Evolutionary conservation across 108 stramenopile genomes (phyloP).

Genomic region (Skeletonema grethae): DNA sequence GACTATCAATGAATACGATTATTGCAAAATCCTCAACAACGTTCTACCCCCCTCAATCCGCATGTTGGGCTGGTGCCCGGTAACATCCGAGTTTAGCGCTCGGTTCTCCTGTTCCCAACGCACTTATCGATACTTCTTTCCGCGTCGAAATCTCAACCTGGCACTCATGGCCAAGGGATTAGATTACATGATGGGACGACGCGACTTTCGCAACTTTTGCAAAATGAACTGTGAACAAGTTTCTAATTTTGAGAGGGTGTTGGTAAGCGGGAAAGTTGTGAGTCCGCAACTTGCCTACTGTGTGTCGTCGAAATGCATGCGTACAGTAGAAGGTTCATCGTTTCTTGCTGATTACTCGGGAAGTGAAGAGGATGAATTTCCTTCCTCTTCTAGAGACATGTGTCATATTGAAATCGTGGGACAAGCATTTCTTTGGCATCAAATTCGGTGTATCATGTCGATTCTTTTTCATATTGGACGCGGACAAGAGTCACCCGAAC

Average conservation of each 20-base stretch:
- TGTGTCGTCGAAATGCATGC: background rate
- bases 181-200: conserved; percentile 78
- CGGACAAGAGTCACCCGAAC: conserved; percentile 77
- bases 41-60: conserved; percentile 91
- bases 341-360: background rate
- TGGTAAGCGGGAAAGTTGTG: conserved; percentile 63
- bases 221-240: conserved; percentile 97
- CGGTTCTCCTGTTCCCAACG: conserved; percentile 88
- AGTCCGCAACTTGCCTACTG: conserved; percentile 25
- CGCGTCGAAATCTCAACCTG: conserved; percentile 69
- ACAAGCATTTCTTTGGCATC: conserved; percentile 98
- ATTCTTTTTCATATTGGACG: conserved; percentile 92
- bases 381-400: conserved; percentile 44
- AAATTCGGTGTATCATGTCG: conserved; percentile 95
- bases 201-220: conserved; percentile 99
- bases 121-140: conserved; percentile 96
- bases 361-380: background rate
- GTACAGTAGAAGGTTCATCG: too few relatives aligned
- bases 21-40: conserved; percentile 92
- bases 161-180: conserved; percentile 74
- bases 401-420: conserved; percentile 88
- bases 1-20: conserved; percentile 83
- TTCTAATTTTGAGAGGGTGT: conserved; percentile 85
- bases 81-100: conserved; percentile 90
- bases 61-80: conserved; percentile 93